Base-by-base conservation (phyloP, 805 yeast genomes). In the baker's yeast (Saccharomyces cerevisiae) region DNA sequence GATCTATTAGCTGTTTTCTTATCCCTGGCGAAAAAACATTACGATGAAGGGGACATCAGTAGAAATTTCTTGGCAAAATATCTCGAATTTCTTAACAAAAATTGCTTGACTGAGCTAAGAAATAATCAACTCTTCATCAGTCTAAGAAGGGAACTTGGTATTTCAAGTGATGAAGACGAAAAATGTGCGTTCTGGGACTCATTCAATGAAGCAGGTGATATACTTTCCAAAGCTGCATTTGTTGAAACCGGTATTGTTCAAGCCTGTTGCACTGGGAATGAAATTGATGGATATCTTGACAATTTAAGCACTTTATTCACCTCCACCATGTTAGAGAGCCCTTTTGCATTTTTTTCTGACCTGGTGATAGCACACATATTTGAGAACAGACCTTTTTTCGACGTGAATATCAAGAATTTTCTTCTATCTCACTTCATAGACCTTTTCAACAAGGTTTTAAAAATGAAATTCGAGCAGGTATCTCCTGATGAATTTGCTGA, bases 161-260 rank as follows among this genome's bases (percentile, higher is more conserved):
- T 69, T 8, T 62, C 70, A 4, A 59, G 64, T 53, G 56, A 46
- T 28, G 70, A 65, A 49, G 59, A 63, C 1, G 67, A 68, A 46
- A 62, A 60, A 41, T 61, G 69, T 54, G 47, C 57, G 4, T 65
- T 67, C 28, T 60, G 68, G 43, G 66, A 64, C 26, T 43, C 51
- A 1, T 50, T 61, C 21, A 57, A 47, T 26, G 47, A 52, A 11
- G 53, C 46, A n/a, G 47, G 22, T 9, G 52, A 53, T 21, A 46
- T 50, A 2, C 30, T 47, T 9, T 53, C 52, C 26, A 59, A 55
- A 22, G 57, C 57, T 6, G 49, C 48, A n/a, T 60, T 52, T 43
- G 28, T 64, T 3, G 61, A 58, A 53, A 52, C 50, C 6, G 63
- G 57, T 9, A 29, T 61, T 6, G 47, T 61, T n/a, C 56, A 55